Evolutionary conservation across 2,329 filamentous ascomycete species (phyloP).

Genomic region (Pseudocercospora cruenta): DNA sequence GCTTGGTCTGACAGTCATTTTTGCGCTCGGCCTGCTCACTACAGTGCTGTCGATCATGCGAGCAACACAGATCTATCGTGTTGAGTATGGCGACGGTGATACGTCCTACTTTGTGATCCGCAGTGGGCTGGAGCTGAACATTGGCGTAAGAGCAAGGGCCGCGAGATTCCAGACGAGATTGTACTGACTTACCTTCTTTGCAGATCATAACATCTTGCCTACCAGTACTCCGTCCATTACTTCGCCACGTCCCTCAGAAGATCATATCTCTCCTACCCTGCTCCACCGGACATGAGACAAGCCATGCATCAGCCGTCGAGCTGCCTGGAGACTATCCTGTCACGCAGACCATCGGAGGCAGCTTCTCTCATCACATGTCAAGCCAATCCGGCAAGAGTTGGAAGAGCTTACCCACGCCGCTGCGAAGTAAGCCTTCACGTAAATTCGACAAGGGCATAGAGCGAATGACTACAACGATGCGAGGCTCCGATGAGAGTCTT

Average conservation of each 20-base stretch:
- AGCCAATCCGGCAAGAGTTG: constrained; percentile 9
- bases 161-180: not conserved
- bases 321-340: constrained; percentile 13
- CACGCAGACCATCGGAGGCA: constrained; percentile 17
- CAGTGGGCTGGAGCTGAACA: constrained; percentile 23
- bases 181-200: not conserved
- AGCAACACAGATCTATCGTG: constrained; percentile 21
- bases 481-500: constrained; percentile 7
- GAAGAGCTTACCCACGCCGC: not conserved
- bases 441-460: constrained; percentile 12
- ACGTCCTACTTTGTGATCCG: constrained; percentile 23
- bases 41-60: constrained; percentile 24
- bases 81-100: constrained; percentile 24
- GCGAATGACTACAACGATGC: constrained; percentile 7
- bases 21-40: constrained; percentile 24
- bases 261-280: constrained; percentile 18
- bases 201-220: constrained; percentile 29
- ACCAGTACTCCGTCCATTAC: constrained; percentile 23
- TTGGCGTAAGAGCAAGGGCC: constrained; percentile 15
- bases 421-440: constrained; percentile 10
- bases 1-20: constrained; percentile 22
- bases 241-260: constrained; percentile 19
- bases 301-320: constrained; percentile 2
- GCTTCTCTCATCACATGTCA: constrained; percentile 6
- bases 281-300: constrained; percentile 7